A percentile compares a stretch with the other conserved stretches of the same genome.
These are phyloP conservation scores for Psilocybe subaeruginosa DNA, from an alignment of 768 basidiomycete genomes.

Conservation along the genomic window DNA sequence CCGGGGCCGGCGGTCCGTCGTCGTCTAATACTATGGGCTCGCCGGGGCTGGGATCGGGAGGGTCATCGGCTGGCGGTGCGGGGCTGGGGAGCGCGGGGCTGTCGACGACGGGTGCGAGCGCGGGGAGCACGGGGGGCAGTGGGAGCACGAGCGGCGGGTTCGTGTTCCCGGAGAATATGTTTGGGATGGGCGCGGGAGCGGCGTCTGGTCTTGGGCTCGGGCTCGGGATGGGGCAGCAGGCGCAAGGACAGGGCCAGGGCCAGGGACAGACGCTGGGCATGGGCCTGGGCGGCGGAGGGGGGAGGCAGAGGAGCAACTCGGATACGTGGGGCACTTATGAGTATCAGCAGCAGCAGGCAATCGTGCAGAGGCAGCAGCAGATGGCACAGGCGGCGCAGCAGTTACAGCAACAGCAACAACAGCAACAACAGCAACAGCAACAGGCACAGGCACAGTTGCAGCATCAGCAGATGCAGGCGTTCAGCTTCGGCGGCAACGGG, in stretches of 20 bases:
- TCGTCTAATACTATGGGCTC: too few species aligned
- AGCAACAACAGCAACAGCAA: conserved; percentile 25
- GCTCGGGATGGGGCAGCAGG: conserved; percentile 6
- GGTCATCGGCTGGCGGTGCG: not conserved
- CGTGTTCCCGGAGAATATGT: not conserved
- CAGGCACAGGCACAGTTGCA: conserved; percentile 15
- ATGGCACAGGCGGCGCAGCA: not conserved
- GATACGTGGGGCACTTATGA: conserved; percentile 42
- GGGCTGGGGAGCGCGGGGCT: not conserved
- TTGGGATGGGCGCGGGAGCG: too few species aligned
- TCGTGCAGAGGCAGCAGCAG: conserved; percentile 9
- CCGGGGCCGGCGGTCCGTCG: too few species aligned
- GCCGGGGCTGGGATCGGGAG: too few species aligned
- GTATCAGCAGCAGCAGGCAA: conserved; percentile 12
- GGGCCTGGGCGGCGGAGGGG: not conserved
- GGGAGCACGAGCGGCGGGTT: not conserved
- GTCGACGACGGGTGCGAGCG: not conserved
- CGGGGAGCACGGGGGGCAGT: not conserved
- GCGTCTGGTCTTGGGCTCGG: not conserved
- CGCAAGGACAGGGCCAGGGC: conserved; percentile 21
- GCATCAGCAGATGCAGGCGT: conserved; percentile 26
- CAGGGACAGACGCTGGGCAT: conserved; percentile 5
- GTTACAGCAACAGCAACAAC: conserved; percentile 5
- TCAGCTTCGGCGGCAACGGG: conserved; percentile 31
- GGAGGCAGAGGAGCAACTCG: conserved; percentile 58